Base-by-base conservation (phyloP, 2,329 filamentous ascomycete species). In the Aureobasidium subglaciale region DNA sequence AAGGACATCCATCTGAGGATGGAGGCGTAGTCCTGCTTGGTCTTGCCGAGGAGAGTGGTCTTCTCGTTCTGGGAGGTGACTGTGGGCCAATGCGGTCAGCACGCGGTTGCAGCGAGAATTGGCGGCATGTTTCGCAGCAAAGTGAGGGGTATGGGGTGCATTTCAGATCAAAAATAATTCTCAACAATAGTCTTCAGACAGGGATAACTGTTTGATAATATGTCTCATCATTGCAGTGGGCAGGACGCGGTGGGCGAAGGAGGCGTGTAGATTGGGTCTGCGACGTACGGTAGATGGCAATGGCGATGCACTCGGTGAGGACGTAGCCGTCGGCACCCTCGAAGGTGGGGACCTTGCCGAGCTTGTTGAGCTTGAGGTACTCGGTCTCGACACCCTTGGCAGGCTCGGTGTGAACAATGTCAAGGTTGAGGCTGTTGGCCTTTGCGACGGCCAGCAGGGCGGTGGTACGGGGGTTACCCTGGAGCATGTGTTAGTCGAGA, bases 1-100 rank as follows among this genome's bases (percentile, higher is more conserved):
- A 86, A 97, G 63, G 92, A 97, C 86, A 96, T 85, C 93, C 93
- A 99, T 77, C 88, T 89, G 72, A 99, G 82, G 75, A 99, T 99
- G 65, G 91, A 91, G 67, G 93, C 93, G 76, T 97, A 90, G 85
- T 99, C 93, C 82, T 99, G 92, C 87, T 99, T 99, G 79, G 91
- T 99, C 87, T 97, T 97, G 72, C 93, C 93, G 68, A 99, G 85
- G 64, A 99, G 90, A 66, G 90, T 95, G 68, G 93, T 99, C 87
- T 97, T 55, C 50, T 55, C 50, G 76, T 99, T 99, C 80, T 99
- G 93, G 67, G 93, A 97, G 69, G 93, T 90, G 73, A 99, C 93
- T 97, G 70, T 45, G 20, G 9, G n/a, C 24, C 3, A 27, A 11
- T 35, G 46, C 56, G 50, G 50, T 55, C 40, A 55, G 50, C 40